Evolutionary conservation across 768 basidiomycete genomes (phyloP).

Genomic region (Podaxis sp.): DNA sequence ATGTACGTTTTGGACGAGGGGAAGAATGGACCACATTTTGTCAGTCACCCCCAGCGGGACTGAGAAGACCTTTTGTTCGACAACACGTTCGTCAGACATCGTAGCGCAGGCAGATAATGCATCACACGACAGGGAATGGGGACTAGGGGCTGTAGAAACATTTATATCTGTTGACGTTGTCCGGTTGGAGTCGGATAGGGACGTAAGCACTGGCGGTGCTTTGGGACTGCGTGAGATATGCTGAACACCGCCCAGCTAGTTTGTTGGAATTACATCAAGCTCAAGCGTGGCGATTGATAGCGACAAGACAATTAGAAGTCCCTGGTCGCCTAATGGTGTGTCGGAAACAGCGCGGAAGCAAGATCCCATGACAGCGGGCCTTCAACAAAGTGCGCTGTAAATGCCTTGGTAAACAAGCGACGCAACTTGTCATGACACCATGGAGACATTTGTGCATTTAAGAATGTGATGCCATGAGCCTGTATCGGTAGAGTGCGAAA

Average conservation of each 20-base stretch:
- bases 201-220: neutral
- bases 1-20: neutral
- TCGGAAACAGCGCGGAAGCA: neutral
- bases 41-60: neutral
- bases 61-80: neutral
- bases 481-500: neutral
- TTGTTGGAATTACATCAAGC: neutral
- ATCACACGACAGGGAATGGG: conserved; percentile 1
- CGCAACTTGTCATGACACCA: too few species aligned
- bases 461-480: too few species aligned
- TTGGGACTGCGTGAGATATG: neutral
- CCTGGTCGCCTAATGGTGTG: neutral
- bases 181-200: neutral
- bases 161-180: neutral
- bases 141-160: neutral
- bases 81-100: conserved; percentile 12
- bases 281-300: neutral
- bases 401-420: neutral
- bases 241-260: neutral
- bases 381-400: neutral
- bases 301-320: neutral
- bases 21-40: neutral
- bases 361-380: neutral
- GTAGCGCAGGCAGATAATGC: neutral
- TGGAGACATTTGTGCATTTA: too few species aligned